Conservation (phyloP, 2,329 filamentous ascomycete genomes). For the Huntiella bhutanensis region DNA sequence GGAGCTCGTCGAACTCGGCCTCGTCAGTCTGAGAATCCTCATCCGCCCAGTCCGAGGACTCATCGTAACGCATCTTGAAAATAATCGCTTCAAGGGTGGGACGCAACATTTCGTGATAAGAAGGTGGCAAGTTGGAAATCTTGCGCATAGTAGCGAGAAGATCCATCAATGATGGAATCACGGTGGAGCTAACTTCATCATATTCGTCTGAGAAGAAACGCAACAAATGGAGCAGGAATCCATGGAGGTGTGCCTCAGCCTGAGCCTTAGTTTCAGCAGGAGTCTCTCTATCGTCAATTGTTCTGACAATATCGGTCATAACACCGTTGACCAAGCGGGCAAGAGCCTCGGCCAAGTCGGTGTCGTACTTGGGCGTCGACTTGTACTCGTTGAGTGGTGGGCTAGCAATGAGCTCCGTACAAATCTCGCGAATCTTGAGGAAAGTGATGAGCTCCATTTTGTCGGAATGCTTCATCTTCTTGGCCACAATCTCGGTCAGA, state of each 20-base stretch:
- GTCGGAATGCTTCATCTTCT: slow-evolving; percentile 90
- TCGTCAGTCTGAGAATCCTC: slow-evolving; percentile 93
- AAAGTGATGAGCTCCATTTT: slow-evolving; percentile 90
- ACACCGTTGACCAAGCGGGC: slow-evolving; percentile 90
- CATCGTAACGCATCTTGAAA: slow-evolving; percentile 91
- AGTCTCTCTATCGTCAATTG: slow-evolving; percentile 49
- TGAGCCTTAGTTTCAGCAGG: slow-evolving; percentile 47
- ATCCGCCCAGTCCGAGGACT: slow-evolving; percentile 80
- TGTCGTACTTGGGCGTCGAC: slow-evolving; percentile 76
- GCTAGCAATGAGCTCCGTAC: slow-evolving; percentile 69
- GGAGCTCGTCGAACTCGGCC: slow-evolving; percentile 87
- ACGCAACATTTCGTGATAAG: slow-evolving; percentile 66
- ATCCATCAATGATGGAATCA: slow-evolving; percentile 84
- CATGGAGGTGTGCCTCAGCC: slow-evolving; percentile 64
- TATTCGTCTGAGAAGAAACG: slow-evolving; percentile 97
- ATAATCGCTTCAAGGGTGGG: slow-evolving; percentile 85
- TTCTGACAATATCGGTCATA: slow-evolving; percentile 69
- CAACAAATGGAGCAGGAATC: slow-evolving; percentile 70
- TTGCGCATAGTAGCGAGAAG: slow-evolving; percentile 81
- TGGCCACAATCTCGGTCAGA: slow-evolving; percentile 85
- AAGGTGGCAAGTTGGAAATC: slow-evolving; percentile 48
- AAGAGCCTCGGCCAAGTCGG: slow-evolving; percentile 83
- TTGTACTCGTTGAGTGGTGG: slow-evolving; percentile 62
- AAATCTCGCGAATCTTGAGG: slow-evolving; percentile 69
- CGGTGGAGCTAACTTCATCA: slow-evolving; percentile 90